Evolutionary conservation across 352 stramenopile genomes (phyloP).

Genomic region (Phytophthora brassicae): DNA sequence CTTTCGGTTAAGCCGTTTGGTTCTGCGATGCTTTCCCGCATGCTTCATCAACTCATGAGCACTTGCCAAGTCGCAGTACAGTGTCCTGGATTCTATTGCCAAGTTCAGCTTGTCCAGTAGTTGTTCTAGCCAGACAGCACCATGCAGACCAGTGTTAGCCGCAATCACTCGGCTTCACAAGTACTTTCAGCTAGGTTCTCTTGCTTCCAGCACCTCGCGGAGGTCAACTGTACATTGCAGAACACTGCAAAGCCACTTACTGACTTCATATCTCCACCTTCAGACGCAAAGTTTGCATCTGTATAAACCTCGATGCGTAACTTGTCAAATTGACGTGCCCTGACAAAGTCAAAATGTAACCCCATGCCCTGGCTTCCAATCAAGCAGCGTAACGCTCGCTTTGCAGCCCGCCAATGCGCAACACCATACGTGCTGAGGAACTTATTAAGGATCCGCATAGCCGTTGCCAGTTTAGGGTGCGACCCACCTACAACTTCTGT

Average conservation of each 20-base stretch:
- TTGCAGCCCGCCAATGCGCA: constrained; percentile 7
- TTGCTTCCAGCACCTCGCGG: constrained; percentile 16
- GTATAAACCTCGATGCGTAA: constrained; percentile 18
- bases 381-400: constrained; percentile 13
- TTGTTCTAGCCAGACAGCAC: constrained; percentile 11
- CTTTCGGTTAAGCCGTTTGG: constrained; percentile 16
- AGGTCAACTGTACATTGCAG: constrained; percentile 20
- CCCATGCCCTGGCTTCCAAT: constrained; percentile 6
- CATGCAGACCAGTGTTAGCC: constrained; percentile 3
- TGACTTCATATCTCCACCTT: constrained; percentile 11
- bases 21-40: constrained; percentile 14
- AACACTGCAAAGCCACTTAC: constrained; percentile 18
- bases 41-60: constrained; percentile 20
- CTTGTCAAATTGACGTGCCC: constrained; percentile 8
- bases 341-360: background rate
- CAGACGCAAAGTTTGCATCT: constrained; percentile 20
- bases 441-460: constrained; percentile 8
- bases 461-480: background rate
- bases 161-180: constrained; percentile 10
- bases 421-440: constrained; percentile 8
- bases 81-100: background rate
- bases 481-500: constrained; percentile 16
- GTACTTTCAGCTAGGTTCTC: constrained; percentile 15
- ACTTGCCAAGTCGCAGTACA: constrained; percentile 7
- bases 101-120: constrained; percentile 4